These are phyloP conservation scores for Heracleum sosnowskyi DNA, from an alignment of 129 eudicot species.

Conservation along the genomic window DNA sequence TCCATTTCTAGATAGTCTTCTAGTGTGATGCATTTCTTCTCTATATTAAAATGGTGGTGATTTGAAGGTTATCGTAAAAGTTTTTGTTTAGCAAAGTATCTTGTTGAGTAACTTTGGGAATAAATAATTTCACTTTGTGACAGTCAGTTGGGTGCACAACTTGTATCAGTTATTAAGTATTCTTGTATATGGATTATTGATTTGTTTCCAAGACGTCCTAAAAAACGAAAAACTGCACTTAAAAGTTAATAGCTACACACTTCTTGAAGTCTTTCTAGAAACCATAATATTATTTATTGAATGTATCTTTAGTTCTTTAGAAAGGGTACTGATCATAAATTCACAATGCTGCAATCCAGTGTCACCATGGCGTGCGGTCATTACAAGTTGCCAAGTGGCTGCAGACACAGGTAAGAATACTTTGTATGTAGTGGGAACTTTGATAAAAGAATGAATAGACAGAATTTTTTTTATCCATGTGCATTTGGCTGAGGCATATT, in stretches of 20 bases:
- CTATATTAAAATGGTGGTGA: not conserved
- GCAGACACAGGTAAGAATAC: conserved; percentile 73
- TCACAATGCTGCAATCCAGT: conserved; percentile 32
- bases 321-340: conserved; percentile 15
- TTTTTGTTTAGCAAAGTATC: not conserved
- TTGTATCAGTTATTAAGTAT: not conserved
- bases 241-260: not conserved
- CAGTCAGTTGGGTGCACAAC: not conserved
- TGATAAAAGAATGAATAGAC: not conserved
- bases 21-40: not conserved
- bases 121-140: not conserved
- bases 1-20: not conserved
- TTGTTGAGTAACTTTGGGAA: not conserved
- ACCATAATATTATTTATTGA: not conserved
- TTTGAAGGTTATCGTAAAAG: not conserved
- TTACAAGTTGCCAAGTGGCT: conserved; percentile 96
- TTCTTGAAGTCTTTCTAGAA: not conserved
- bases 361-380: conserved; percentile 96
- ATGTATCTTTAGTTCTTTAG: not conserved
- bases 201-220: not conserved
- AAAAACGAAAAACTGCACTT: not conserved
- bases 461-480: not conserved
- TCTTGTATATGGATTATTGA: not conserved
- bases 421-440: not conserved
- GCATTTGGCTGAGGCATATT: conserved; percentile 6